Percentiles rank a stretch among this genome's conserved stretches.
These are phyloP conservation scores for Delitschia confertaspora DNA, from an alignment of 495 filamentous ascomycete genomes.

Conservation along the genomic window DNA sequence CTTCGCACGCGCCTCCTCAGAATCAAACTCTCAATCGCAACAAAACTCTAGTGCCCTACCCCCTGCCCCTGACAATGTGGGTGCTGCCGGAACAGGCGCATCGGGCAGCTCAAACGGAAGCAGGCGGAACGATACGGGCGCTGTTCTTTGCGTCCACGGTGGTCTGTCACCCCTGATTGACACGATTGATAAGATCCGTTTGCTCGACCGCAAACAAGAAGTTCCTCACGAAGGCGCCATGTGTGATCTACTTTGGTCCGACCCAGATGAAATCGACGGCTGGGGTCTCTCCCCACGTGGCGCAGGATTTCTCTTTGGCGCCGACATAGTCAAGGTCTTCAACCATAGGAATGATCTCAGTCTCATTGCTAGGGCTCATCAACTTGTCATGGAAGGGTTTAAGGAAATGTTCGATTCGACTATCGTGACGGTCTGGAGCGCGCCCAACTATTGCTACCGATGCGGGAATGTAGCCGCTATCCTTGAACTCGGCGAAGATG, in stretches of 20 bases:
- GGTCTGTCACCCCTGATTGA: slow-evolving; percentile 88
- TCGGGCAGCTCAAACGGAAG: slow-evolving; percentile 54
- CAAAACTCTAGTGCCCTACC: slow-evolving; percentile 40
- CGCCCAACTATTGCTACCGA: slow-evolving; percentile 96
- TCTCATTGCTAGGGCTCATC: slow-evolving; percentile 87
- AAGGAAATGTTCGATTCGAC: slow-evolving; percentile 96
- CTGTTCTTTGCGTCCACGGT: slow-evolving; percentile 94
- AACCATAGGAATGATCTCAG: slow-evolving; percentile 88
- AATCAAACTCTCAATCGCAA: slow-evolving; percentile 14
- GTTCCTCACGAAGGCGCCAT: slow-evolving; percentile 98
- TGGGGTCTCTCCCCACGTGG: slow-evolving; percentile 94
- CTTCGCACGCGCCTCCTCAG: slow-evolving; percentile 45
- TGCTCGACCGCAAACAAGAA: slow-evolving; percentile 94
- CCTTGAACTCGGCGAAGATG: slow-evolving; percentile 83
- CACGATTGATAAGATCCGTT: slow-evolving; percentile 87
- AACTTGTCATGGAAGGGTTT: slow-evolving; percentile 98
- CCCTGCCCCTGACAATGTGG: slow-evolving; percentile 40
- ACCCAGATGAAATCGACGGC: slow-evolving; percentile 96
- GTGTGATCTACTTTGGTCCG: slow-evolving; percentile 97
- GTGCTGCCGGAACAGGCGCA: slow-evolving; percentile 72
- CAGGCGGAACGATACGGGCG: slow-evolving; percentile 56
- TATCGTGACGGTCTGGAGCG: slow-evolving; percentile 95
- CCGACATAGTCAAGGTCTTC: slow-evolving; percentile 91
- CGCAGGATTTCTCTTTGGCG: slow-evolving; percentile 91
- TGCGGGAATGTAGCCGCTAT: slow-evolving; percentile 97